Evolutionary conservation across 1,284 basidiomycete genomes (phyloP).

Genomic region (Leucoagaricus sp.): DNA sequence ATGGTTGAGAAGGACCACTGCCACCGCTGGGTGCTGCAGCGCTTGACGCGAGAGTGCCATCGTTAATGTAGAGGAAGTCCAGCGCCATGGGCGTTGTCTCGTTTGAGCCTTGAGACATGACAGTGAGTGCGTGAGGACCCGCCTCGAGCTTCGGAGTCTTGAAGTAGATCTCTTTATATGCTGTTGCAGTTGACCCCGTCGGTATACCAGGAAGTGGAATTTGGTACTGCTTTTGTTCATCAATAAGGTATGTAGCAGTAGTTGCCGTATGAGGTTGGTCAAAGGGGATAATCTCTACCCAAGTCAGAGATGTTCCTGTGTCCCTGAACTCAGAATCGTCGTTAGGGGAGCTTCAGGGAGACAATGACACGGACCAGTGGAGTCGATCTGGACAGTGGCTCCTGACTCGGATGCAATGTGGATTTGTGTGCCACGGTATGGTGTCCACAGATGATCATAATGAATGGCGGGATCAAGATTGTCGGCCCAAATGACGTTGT

Average conservation of each 20-base stretch:
- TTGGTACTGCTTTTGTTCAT: constrained; percentile 5
- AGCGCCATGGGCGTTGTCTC: constrained; percentile 20
- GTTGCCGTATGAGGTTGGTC: neutral
- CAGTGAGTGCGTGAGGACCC: constrained; percentile 19
- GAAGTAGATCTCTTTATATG: constrained; percentile 21
- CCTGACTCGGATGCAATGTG: constrained; percentile 19
- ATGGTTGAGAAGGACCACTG: no score
- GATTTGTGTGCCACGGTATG: constrained; percentile 7
- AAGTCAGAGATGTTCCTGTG: constrained; percentile 16
- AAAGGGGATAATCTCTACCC: constrained; percentile 14
- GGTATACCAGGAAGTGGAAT: constrained; percentile 11
- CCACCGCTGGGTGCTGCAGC: neutral
- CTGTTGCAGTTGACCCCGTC: neutral
- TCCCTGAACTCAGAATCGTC: neutral
- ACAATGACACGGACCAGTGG: constrained; percentile 20
- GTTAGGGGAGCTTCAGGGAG: neutral
- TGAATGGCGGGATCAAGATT: constrained; percentile 12
- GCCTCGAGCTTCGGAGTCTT: constrained; percentile 14
- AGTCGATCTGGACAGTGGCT: constrained; percentile 20
- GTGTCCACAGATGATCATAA: constrained; percentile 21
- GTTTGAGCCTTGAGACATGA: constrained; percentile 14
- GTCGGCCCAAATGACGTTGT: neutral
- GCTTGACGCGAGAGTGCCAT: constrained; percentile 20
- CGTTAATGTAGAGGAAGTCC: constrained; percentile 17
- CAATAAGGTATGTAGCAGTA: constrained; percentile 11